Percentiles rank a stretch among this genome's conserved stretches.
phyloP scores from a whole-genome alignment of 228 moss, liverwort and hornwort genomes.

The Sphagnum magellanicum region DNA sequence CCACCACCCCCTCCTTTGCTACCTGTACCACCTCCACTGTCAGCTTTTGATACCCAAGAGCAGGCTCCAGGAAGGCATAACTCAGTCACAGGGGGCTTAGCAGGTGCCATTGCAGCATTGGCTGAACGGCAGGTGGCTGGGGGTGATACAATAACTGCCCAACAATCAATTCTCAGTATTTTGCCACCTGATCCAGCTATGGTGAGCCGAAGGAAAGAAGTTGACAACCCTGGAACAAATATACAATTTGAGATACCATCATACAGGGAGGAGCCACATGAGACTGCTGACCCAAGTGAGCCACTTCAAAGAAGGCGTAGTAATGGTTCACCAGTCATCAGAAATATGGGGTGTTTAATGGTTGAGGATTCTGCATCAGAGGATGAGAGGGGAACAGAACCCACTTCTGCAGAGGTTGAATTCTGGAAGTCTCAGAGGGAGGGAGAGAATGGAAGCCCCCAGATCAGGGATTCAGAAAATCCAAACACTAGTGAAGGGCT shows the following conservation, averaged over 20 bases:
- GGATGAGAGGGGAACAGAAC: background rate
- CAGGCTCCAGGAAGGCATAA: slow-evolving; percentile 29
- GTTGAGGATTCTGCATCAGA: background rate
- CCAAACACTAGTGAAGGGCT: slow-evolving; percentile 19
- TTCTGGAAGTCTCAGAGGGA: background rate
- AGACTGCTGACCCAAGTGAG: background rate
- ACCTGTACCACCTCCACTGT: slow-evolving; percentile 9
- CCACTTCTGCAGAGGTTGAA: background rate
- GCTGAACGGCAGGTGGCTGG: slow-evolving; percentile 37
- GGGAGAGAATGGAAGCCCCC: slow-evolving; percentile 18
- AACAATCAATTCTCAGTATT: slow-evolving; percentile 6
- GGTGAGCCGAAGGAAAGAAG: slow-evolving; percentile 4
- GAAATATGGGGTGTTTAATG: too few relatives aligned
- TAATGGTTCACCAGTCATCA: background rate
- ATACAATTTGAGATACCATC: too few relatives aligned
- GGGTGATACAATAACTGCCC: slow-evolving; percentile 7
- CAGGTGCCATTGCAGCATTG: slow-evolving; percentile 47
- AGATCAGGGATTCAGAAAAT: slow-evolving; percentile 23
- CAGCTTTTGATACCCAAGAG: slow-evolving; percentile 24
- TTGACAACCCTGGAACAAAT: too few relatives aligned
- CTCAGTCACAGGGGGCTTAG: slow-evolving; percentile 37
- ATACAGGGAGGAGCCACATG: background rate
- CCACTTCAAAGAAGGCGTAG: background rate
- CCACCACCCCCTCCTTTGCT: slow-evolving; percentile 1
- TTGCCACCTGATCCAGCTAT: slow-evolving; percentile 6